Evolutionary conservation across 441 rosid species (phyloP), one percentile per base, ranked within the genome.

Genomic region (Euphorbia schlechtendalii): DNA sequence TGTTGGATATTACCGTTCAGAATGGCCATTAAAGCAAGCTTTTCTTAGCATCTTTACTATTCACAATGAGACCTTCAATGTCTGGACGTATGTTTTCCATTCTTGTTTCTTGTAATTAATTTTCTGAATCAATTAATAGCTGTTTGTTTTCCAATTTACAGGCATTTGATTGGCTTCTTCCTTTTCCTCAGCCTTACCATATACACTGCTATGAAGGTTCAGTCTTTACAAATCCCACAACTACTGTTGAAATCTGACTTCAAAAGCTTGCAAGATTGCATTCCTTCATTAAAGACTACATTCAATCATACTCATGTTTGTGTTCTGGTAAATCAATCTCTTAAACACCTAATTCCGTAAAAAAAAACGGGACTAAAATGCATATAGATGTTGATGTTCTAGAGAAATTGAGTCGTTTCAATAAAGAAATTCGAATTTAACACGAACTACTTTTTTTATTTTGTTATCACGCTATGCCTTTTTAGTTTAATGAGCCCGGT

Each of bases 61-160:
- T 69, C 98, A 92, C 69, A 92, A 92, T 25, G 98, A 89, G 77
- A 92, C 98, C 11, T 75, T 92, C 53, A 92, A 92, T 67, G 96
- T 92, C 45, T 92, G 98, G 96, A 92, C 96, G 96, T 92, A 77
- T 85, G 96, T 70, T 71, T 18, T 24, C 30, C 11, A 3, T 53
- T 53, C 15, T 27, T 2, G 10, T 5, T 38, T 38, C 11, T 5
- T 38, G 1, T 8, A 8, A 38, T 38, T 8, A 8, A 5, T 4
- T 5, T 38, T 4, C 41, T 1, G 41, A 38, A 5, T 8, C 11
- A 8, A 8, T 8, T 38, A 8, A 3, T 5, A 8, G 8, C 11
- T 3, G 1, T 3, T 8, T 38, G 4, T 32, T 32, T 32, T 32
- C 34, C 34, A 32, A 32, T 32, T 32, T 32, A 32, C 34, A 32